Conservation (phyloP, 306 rosid species). For the Nissolia schottii region DNA sequence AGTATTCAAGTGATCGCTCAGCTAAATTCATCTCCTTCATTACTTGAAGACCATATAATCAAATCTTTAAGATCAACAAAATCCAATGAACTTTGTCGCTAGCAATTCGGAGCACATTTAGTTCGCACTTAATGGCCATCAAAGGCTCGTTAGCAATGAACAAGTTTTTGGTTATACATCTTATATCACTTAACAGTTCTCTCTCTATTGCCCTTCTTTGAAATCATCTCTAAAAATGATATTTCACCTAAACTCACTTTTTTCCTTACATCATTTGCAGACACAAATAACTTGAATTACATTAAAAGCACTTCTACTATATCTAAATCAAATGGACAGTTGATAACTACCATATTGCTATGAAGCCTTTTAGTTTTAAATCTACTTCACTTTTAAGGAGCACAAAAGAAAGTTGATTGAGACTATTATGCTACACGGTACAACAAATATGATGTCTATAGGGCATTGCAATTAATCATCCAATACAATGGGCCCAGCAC, state of each 20-base stretch:
- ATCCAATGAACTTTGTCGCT: background rate
- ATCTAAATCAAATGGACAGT: background rate
- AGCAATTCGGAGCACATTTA: background rate
- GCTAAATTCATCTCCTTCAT: background rate
- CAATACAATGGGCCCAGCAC: constrained; percentile 35
- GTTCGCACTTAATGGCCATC: too few species aligned
- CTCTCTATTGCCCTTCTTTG: too few species aligned
- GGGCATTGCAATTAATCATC: constrained; percentile 37
- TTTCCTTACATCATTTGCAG: background rate
- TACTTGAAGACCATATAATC: background rate
- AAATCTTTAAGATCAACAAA: background rate
- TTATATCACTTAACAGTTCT: too few species aligned
- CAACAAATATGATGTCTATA: constrained; percentile 10
- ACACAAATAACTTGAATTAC: background rate
- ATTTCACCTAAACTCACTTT: background rate
- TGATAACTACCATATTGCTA: background rate
- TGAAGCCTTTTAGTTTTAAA: background rate
- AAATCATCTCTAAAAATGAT: background rate
- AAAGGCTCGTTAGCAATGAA: too few species aligned
- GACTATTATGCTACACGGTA: constrained; percentile 14
- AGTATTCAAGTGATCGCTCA: background rate
- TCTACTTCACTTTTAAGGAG: constrained; percentile 7
- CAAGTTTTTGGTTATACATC: too few species aligned
- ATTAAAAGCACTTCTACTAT: background rate
- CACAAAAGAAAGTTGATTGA: constrained; percentile 3